These are phyloP conservation scores for Cicer pinnatifidum DNA, from an alignment of 306 rosid species.

Conservation along the genomic window DNA sequence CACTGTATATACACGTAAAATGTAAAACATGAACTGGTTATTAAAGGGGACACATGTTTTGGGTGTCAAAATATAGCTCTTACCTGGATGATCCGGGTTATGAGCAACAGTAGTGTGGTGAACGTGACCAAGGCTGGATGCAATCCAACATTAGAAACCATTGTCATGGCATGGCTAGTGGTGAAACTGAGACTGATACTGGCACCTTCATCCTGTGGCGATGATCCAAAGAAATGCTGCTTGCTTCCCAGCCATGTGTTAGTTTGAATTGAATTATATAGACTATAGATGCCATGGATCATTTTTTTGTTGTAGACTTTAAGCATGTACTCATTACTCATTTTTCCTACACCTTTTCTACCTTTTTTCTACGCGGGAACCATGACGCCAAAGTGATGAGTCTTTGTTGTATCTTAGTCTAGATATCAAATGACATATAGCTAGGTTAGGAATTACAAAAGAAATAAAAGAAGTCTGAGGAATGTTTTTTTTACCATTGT, in stretches of 20 bases:
- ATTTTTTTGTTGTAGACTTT: slow-evolving; percentile 43
- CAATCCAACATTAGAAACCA: slow-evolving; percentile 32
- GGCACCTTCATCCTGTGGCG: slow-evolving; percentile 32
- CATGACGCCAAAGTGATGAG: slow-evolving; percentile 34
- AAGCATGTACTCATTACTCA: slow-evolving; percentile 35
- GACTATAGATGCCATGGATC: slow-evolving; percentile 30
- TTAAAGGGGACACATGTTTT: slow-evolving; percentile 62
- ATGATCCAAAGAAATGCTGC: slow-evolving; percentile 39
- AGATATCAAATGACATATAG: slow-evolving; percentile 46
- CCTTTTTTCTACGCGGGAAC: slow-evolving; percentile 40
- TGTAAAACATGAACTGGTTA: slow-evolving; percentile 71
- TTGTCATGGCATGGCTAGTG: slow-evolving; percentile 44
- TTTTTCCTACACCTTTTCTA: neutral
- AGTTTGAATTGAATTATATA: neutral
- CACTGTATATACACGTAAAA: slow-evolving; percentile 70
- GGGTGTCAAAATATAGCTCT: slow-evolving; percentile 47
- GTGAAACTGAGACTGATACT: slow-evolving; percentile 43
- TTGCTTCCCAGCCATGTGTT: slow-evolving; percentile 24
- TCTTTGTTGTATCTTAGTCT: slow-evolving; percentile 47
- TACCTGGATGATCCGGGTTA: slow-evolving; percentile 49
- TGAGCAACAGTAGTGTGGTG: slow-evolving; percentile 33
- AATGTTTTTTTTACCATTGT: slow-evolving; percentile 29
- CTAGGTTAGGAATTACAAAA: slow-evolving; percentile 33
- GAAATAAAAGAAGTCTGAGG: slow-evolving; percentile 17
- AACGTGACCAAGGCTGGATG: slow-evolving; percentile 45